Percentiles rank a stretch among this genome's conserved stretches.
Conservation (phyloP, 768 basidiomycete genomes). For the Leucocoprinus leucothites region DNA sequence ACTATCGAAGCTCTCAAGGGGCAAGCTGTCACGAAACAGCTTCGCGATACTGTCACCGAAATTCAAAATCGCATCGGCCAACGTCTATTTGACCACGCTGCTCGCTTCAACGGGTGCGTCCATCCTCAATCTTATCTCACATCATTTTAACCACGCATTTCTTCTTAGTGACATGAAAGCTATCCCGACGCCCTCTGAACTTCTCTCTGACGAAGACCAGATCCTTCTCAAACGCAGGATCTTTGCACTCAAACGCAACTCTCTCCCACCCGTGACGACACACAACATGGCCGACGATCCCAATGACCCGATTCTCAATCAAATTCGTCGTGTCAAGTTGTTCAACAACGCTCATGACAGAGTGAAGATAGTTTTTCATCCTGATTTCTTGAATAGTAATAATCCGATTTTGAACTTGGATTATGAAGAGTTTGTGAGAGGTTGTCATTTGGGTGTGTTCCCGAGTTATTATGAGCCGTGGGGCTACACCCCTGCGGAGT, state of each 20-base stretch:
- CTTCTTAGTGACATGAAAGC: slow-evolving; percentile 64
- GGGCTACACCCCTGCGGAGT: slow-evolving; percentile 97
- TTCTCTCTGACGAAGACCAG: slow-evolving; percentile 90
- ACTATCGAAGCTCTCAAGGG: slow-evolving; percentile 95
- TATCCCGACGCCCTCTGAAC: slow-evolving; percentile 66
- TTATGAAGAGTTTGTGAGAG: slow-evolving; percentile 98
- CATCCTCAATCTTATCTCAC: background rate
- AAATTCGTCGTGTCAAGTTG: slow-evolving; percentile 89
- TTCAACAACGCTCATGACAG: slow-evolving; percentile 89
- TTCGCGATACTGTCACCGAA: slow-evolving; percentile 93
- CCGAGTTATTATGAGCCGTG: slow-evolving; percentile 97
- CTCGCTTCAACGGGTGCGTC: slow-evolving; percentile 83
- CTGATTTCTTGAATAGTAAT: slow-evolving; percentile 96
- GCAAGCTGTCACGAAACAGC: slow-evolving; percentile 96
- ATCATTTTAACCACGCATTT: slow-evolving; percentile 4
- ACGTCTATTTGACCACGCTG: slow-evolving; percentile 91
- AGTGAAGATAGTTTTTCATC: slow-evolving; percentile 97
- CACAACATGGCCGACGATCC: slow-evolving; percentile 98
- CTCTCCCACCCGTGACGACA: slow-evolving; percentile 94
- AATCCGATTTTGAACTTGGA: slow-evolving; percentile 97
- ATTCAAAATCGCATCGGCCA: slow-evolving; percentile 92
- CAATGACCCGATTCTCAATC: slow-evolving; percentile 90
- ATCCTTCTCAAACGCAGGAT: slow-evolving; percentile 93
- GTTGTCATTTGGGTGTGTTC: slow-evolving; percentile 98
- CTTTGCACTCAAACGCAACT: slow-evolving; percentile 92